phyloP scores from a whole-genome alignment of 148 eudicot species.

The Camellia lanceoleosa region DNA sequence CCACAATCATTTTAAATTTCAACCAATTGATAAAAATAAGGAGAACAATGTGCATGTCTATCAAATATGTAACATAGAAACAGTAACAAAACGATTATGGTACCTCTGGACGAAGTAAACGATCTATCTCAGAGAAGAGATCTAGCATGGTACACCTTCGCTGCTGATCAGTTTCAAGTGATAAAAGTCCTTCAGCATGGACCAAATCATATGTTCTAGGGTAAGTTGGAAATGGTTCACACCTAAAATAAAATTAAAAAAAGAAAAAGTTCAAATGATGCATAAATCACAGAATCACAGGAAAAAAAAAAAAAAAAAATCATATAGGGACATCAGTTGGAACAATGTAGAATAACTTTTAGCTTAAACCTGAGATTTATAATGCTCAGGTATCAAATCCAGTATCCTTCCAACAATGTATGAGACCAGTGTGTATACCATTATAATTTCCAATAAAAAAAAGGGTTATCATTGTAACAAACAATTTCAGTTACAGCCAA shows the following conservation, averaged over 20 bases:
- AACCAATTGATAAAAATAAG: neutral
- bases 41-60: neutral
- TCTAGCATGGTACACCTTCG: conserved; percentile 60
- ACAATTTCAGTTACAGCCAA: neutral
- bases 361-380: neutral
- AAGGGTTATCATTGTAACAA: neutral
- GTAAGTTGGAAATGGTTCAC: conserved; percentile 95
- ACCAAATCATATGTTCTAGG: conserved; percentile 96
- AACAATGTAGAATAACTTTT: neutral
- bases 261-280: neutral
- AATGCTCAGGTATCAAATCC: neutral
- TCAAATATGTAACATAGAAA: conserved; percentile 1
- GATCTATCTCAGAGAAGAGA: conserved; percentile 85
- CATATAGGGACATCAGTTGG: neutral
- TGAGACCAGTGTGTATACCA: neutral
- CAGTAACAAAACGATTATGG: neutral
- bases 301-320: neutral
- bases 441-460: conserved; percentile 3
- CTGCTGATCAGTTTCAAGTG: conserved; percentile 58
- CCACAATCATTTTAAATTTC: neutral
- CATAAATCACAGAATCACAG: neutral
- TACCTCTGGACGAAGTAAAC: conserved; percentile 99
- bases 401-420: neutral
- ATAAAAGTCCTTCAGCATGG: conserved; percentile 83
- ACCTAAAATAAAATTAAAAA: conserved; percentile 41